Evolutionary conservation across 2,329 filamentous ascomycete genomes (phyloP).

Genomic region (Arthroderma sp.): DNA sequence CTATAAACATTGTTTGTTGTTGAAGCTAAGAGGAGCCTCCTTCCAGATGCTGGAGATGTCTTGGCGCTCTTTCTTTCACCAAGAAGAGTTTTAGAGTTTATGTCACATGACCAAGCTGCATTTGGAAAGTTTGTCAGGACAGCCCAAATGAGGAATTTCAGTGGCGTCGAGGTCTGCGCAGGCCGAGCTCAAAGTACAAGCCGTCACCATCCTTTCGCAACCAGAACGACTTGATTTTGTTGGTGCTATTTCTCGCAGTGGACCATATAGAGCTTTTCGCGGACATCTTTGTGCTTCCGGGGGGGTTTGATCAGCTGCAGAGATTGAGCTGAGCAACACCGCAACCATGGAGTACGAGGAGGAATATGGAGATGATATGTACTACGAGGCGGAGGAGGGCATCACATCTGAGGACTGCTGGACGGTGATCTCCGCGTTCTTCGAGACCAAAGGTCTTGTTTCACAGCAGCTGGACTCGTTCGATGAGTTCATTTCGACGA

Average conservation of each 20-base stretch:
- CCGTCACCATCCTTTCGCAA: constrained; percentile 3
- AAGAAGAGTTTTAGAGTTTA: too few species aligned
- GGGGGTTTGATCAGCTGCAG: background rate
- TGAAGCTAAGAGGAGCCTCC: too few species aligned
- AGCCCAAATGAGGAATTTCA: constrained; percentile 2
- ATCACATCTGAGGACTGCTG: constrained; percentile 98
- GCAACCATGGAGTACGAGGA: constrained; percentile 42
- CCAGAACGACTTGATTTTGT: background rate
- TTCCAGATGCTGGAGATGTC: too few species aligned
- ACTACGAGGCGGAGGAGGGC: constrained; percentile 52
- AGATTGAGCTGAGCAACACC: background rate
- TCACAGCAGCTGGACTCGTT: constrained; percentile 98
- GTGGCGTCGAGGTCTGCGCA: background rate
- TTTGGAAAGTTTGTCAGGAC: background rate
- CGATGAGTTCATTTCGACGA: constrained; percentile 88
- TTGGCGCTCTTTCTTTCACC: too few species aligned
- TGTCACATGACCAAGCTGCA: background rate
- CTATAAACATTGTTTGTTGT: too few species aligned
- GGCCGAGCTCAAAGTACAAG: constrained; percentile 1
- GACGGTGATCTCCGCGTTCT: constrained; percentile 94
- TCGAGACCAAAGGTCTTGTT: constrained; percentile 87
- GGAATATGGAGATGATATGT: constrained; percentile 56
- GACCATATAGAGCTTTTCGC: background rate
- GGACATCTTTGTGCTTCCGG: background rate
- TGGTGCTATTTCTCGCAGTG: background rate